phyloP scores from a whole-genome alignment of 140 eudicot genomes.

The Flaveria floridana region DNA sequence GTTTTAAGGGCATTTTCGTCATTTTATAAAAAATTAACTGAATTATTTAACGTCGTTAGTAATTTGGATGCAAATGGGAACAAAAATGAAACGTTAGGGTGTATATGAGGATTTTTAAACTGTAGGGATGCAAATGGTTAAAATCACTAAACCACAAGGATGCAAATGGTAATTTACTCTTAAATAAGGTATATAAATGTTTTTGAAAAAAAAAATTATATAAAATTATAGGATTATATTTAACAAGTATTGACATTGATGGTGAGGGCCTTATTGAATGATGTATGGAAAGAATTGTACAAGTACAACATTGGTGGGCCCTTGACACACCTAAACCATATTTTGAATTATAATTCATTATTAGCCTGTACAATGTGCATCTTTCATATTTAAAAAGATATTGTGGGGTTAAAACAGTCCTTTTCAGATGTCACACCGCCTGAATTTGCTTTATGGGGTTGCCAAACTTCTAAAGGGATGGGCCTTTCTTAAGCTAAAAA shows the following conservation, averaged over 20 bases:
- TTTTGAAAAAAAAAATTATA: neutral
- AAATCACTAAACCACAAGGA: too few relatives aligned
- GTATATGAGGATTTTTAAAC: too few relatives aligned
- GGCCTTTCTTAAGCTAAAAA: conserved; percentile 25
- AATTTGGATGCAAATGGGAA: too few relatives aligned
- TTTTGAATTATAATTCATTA: conserved; percentile 16
- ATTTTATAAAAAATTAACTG: too few relatives aligned
- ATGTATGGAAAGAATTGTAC: conserved; percentile 55
- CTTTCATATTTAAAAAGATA: conserved; percentile 17
- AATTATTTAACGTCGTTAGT: too few relatives aligned
- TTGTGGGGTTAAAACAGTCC: conserved; percentile 30
- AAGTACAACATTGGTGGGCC: conserved; percentile 53
- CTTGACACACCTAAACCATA: conserved; percentile 33
- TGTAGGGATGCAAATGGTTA: too few relatives aligned
- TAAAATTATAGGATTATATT: neutral
- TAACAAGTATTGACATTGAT: conserved; percentile 17
- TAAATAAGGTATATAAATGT: neutral
- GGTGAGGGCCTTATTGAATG: conserved; percentile 32
- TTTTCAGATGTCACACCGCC: conserved; percentile 38
- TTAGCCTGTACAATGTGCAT: conserved; percentile 23
- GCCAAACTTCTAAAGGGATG: conserved; percentile 38
- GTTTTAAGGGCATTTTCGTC: too few relatives aligned
- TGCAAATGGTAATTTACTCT: too few relatives aligned
- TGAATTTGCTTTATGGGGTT: conserved; percentile 38
- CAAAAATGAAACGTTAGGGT: too few relatives aligned